phyloP scores from a whole-genome alignment of 805 yeast genomes.

The Cyberlindnera maritima region DNA sequence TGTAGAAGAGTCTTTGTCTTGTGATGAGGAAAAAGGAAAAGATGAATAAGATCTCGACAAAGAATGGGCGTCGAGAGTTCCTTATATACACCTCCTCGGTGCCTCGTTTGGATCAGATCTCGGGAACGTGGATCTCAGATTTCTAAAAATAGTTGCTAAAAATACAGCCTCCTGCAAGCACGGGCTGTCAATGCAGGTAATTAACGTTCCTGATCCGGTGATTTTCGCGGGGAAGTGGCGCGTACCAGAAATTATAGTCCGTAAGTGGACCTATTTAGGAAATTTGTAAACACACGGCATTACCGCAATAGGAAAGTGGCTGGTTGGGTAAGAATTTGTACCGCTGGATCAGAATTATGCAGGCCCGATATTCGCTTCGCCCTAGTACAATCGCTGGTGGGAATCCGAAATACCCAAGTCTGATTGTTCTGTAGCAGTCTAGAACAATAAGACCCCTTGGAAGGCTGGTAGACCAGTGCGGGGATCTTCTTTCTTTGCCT shows the following conservation, averaged over 20 bases:
- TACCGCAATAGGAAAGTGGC: slow-evolving; percentile 17
- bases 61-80: neutral
- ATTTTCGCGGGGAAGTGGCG: slow-evolving; percentile 1
- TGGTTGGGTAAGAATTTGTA: slow-evolving; percentile 14
- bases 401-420: too few relatives aligned
- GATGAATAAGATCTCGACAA: neutral
- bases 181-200: slow-evolving; percentile 5
- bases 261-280: slow-evolving; percentile 7
- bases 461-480: too few relatives aligned
- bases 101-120: slow-evolving; percentile 2
- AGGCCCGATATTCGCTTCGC: neutral
- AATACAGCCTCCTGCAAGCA: slow-evolving; percentile 1
- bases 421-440: too few relatives aligned
- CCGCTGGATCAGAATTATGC: slow-evolving; percentile 1
- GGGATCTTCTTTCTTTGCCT: too few relatives aligned
- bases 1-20: slow-evolving; percentile 2
- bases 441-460: too few relatives aligned
- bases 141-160: slow-evolving; percentile 10
- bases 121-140: neutral
- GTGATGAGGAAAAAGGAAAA: neutral
- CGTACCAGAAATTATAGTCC: neutral
- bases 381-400: neutral
- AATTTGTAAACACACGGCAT: slow-evolving; percentile 3
- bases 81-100: slow-evolving; percentile 6
- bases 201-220: neutral